Evolutionary conservation across 2,329 filamentous ascomycete genomes (phyloP), one percentile per base, ranked within the genome.

Genomic region (Penicillium sp.): DNA sequence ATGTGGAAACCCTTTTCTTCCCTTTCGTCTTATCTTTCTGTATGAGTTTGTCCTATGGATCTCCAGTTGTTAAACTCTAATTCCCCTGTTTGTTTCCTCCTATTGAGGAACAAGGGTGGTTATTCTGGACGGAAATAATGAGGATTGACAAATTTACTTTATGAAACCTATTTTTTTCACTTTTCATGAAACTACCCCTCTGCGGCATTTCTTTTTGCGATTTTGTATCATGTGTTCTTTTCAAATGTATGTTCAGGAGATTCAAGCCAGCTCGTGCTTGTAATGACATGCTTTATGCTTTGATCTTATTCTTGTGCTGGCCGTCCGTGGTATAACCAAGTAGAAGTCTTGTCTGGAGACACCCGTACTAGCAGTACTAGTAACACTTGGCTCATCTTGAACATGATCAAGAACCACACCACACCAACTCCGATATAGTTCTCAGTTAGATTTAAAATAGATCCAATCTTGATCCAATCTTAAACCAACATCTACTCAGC

Each of bases 221-320:
- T 58, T 54, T 56, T 49, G 47, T 59, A 57, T 37, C 54, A 54
- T 55, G 33, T 60, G 45, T 53, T 40, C 45, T 50, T 21, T 40
- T 14, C 34, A 33, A 18, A 44, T 54, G 33, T 58, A 52, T 37
- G n/a, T 51, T 23, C 42, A 55, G 51, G 48, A 53, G 52, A 52
- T 54, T 43, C 54, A 57, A 57, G 56, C 55, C 43, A 29, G 28
- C 54, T 29, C 48, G 46, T 55, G 52, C 49, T 61, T 57, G 59
- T 61, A 60, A 61, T 61, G 56, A 52, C 52, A 59, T 47, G 39
- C 48, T 40, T 45, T 33, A 54, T 51, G 37, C 21, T 44, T 51
- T 51, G 7, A 45, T 45, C 26, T 57, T 21, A 52, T n/a, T n/a
- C 43, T 23, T 26, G 19, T 24, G 19, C 11, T 40, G 16, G 5